These are phyloP conservation scores for Gloeophyllum trabeum DNA, from an alignment of 768 basidiomycete species.

Conservation along the genomic window DNA sequence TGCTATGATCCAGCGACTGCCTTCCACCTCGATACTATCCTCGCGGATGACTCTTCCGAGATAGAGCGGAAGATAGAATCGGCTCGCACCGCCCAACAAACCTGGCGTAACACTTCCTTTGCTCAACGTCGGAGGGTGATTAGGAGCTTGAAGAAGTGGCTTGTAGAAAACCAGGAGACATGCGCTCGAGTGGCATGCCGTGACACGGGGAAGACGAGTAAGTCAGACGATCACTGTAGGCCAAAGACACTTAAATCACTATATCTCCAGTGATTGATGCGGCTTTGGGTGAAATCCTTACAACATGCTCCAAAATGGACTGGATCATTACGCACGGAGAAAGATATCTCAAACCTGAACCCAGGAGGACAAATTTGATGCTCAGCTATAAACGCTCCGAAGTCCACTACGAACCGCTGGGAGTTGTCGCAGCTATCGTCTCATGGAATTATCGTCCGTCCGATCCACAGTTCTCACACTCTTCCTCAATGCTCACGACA, in stretches of 20 bases:
- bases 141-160: constrained; percentile 83
- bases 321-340: constrained; percentile 88
- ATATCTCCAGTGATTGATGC: constrained; percentile 92
- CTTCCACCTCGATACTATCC: constrained; percentile 64
- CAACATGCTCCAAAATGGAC: constrained; percentile 91
- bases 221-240: constrained; percentile 26
- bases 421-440: constrained; percentile 86
- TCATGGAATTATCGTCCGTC: constrained; percentile 86
- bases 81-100: constrained; percentile 55
- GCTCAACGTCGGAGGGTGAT: constrained; percentile 73
- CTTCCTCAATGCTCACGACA: constrained; percentile 1
- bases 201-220: constrained; percentile 92
- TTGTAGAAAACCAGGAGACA: constrained; percentile 80
- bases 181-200: constrained; percentile 84
- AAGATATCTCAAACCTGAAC: constrained; percentile 59
- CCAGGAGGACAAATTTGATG: constrained; percentile 53
- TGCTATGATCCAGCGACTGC: constrained; percentile 88
- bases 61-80: constrained; percentile 61
- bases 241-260: background rate
- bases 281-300: constrained; percentile 86
- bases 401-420: constrained; percentile 83
- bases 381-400: constrained; percentile 68
- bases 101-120: constrained; percentile 72
- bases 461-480: constrained; percentile 2
- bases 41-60: constrained; percentile 64